A percentile compares a stretch with the other conserved stretches of the same genome.
Evolutionary conservation across 805 yeast genomes (phyloP).

Genomic region (Candida fluviatilis): DNA sequence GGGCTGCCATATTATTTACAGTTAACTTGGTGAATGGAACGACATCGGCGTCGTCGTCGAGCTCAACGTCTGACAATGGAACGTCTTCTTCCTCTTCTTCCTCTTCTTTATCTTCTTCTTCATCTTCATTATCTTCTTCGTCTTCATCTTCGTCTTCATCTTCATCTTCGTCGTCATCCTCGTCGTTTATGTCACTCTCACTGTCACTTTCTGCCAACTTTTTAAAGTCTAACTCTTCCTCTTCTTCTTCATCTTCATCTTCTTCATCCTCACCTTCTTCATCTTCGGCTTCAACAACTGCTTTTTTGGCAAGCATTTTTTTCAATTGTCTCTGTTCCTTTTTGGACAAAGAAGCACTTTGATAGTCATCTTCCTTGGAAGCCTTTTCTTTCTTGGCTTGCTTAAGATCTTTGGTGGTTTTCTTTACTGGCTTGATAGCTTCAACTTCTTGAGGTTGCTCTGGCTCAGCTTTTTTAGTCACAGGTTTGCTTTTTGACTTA

Average conservation of each 20-base stretch:
- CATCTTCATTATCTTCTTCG: conserved; percentile 60
- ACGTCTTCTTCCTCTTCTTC: conserved; percentile 71
- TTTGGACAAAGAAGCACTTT: conserved; percentile 53
- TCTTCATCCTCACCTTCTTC: conserved; percentile 27
- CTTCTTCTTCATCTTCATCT: conserved; percentile 36
- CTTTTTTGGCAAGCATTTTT: conserved; percentile 36
- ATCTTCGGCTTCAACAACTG: conserved; percentile 15
- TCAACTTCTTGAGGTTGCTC: conserved; percentile 6
- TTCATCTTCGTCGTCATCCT: conserved; percentile 27
- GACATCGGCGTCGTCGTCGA: conserved; percentile 91
- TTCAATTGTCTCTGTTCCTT: conserved; percentile 60
- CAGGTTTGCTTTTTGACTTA: conserved; percentile 22
- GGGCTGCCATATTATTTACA: conserved; percentile 81
- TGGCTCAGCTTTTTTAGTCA: conserved; percentile 7
- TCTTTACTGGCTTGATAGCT: conserved; percentile 6
- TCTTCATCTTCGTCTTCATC: conserved; percentile 48
- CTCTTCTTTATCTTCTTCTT: conserved; percentile 41
- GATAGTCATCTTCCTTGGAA: conserved; percentile 31
- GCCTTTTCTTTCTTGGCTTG: conserved; percentile 11
- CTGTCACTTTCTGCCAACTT: conserved; percentile 54
- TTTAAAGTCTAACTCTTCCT: conserved; percentile 43
- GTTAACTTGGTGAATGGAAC: conserved; percentile 90
- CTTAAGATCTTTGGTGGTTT: conserved; percentile 5
- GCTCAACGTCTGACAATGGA: conserved; percentile 85
- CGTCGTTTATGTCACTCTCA: conserved; percentile 36